phyloP scores from a whole-genome alignment of 108 stramenopile genomes.

The Chaetoceros tenuissimus region DNA sequence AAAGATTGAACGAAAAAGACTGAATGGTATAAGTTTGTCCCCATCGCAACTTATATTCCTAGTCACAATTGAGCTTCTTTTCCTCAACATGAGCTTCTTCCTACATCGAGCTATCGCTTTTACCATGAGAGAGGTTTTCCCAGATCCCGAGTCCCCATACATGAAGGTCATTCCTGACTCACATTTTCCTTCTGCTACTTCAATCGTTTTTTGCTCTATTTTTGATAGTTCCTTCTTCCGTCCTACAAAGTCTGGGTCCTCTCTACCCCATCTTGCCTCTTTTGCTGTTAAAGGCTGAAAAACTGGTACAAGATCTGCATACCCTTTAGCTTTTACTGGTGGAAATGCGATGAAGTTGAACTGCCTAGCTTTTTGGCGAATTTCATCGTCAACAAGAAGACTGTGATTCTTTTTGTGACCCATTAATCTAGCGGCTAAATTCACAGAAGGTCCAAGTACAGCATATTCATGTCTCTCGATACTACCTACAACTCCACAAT shows the following conservation, averaged over 20 bases:
- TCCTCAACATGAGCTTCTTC: conserved; percentile 24
- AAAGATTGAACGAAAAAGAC: conserved; percentile 47
- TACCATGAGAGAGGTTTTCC: conserved; percentile 42
- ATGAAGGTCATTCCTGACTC: conserved; percentile 28
- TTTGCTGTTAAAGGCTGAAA: conserved; percentile 9
- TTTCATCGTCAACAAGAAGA: conserved; percentile 8
- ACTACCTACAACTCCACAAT: conserved; percentile 37
- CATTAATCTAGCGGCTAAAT: conserved; percentile 38
- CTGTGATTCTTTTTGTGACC: conserved; percentile 8
- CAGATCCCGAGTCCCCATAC: conserved; percentile 40
- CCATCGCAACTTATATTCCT: too few species aligned
- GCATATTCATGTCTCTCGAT: conserved; percentile 29
- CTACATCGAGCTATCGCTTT: conserved; percentile 37
- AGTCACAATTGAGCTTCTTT: conserved; percentile 28
- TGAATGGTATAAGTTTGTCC: too few species aligned
- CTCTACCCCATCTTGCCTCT: conserved; percentile 5
- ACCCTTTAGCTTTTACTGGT: conserved; percentile 15
- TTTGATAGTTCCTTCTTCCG: conserved; percentile 44
- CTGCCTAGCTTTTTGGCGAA: conserved; percentile 8
- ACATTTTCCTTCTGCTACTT: conserved; percentile 15
- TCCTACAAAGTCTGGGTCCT: conserved; percentile 44
- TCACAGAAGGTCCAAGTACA: conserved; percentile 29
- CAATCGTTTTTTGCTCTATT: conserved; percentile 31
- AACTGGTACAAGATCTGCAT: conserved; percentile 7
- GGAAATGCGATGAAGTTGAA: conserved; percentile 5